Conservation (phyloP, 2,329 filamentous ascomycete species). For the Orbilia brochopaga region DNA sequence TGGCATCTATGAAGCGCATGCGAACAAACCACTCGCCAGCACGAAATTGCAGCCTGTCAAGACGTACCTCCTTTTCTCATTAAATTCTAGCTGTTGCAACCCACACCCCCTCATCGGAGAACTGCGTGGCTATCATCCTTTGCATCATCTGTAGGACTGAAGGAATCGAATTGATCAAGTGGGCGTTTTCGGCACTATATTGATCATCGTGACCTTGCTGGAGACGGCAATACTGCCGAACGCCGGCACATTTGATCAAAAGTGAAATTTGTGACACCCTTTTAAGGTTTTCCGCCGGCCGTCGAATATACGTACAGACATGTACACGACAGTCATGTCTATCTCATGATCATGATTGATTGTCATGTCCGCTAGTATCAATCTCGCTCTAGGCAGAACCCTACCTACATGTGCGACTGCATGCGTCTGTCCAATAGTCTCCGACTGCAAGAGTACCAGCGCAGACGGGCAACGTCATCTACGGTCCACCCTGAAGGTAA, state of each 20-base stretch:
- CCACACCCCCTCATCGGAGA: too few relatives aligned
- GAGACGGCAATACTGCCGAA: conserved; percentile 8
- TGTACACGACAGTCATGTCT: background rate
- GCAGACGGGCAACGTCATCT: conserved; percentile 36
- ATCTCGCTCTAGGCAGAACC: conserved; percentile 37
- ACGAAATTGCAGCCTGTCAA: background rate
- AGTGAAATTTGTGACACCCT: conserved; percentile 20
- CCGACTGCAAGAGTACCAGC: background rate
- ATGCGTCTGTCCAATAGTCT: conserved; percentile 2
- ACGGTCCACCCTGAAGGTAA: conserved; percentile 10
- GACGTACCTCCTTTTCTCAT: too few relatives aligned
- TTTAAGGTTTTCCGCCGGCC: conserved; percentile 8
- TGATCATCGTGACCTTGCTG: too few relatives aligned
- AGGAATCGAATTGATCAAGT: too few relatives aligned
- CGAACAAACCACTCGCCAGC: background rate
- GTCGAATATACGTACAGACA: background rate
- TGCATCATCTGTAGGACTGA: too few relatives aligned
- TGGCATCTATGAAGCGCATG: background rate
- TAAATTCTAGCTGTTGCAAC: too few relatives aligned
- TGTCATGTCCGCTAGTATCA: background rate
- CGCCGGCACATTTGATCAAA: conserved; percentile 18
- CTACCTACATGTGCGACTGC: conserved; percentile 9
- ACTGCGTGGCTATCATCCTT: too few relatives aligned
- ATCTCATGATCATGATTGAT: background rate
- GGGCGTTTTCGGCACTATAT: too few relatives aligned